Percentiles rank a stretch among this genome's conserved stretches.
Conservation (phyloP, 2,329 filamentous ascomycete species). For the Torrubiella hemipterigena region DNA sequence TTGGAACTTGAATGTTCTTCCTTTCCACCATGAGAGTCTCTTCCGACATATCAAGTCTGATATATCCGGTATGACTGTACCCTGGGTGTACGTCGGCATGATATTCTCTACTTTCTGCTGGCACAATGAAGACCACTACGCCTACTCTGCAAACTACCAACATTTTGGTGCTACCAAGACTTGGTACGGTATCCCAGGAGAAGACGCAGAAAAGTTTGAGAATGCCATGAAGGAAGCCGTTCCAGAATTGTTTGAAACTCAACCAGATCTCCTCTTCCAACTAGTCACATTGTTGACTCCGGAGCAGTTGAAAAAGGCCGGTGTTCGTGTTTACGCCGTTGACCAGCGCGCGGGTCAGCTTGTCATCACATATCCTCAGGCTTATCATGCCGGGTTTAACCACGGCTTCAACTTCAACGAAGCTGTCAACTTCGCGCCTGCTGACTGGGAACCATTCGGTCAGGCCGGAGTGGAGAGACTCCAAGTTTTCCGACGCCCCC, state of each 20-base stretch:
- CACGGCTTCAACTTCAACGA: slow-evolving; percentile 99
- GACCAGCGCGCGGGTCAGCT: slow-evolving; percentile 94
- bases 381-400: slow-evolving; percentile 96
- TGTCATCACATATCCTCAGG: slow-evolving; percentile 91
- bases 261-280: slow-evolving; percentile 92
- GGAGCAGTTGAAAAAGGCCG: slow-evolving; percentile 83
- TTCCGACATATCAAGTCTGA: slow-evolving; percentile 98
- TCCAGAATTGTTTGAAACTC: slow-evolving; percentile 90
- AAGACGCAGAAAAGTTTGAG: slow-evolving; percentile 90
- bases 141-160: slow-evolving; percentile 96
- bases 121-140: slow-evolving; percentile 98
- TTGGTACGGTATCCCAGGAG: slow-evolving; percentile 95
- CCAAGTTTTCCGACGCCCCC: slow-evolving; percentile 77
- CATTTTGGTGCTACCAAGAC: slow-evolving; percentile 98
- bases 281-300: slow-evolving; percentile 92
- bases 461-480: slow-evolving; percentile 76
- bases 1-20: slow-evolving; percentile 92
- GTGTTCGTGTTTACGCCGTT: slow-evolving; percentile 85
- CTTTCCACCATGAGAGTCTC: slow-evolving; percentile 79
- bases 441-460: slow-evolving; percentile 90
- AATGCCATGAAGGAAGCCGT: slow-evolving; percentile 90
- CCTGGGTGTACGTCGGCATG: slow-evolving; percentile 99
- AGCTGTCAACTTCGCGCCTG: slow-evolving; percentile 92
- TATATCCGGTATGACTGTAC: slow-evolving; percentile 97
- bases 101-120: slow-evolving; percentile 99